Base-by-base conservation (phyloP, 768 basidiomycete species). In the Grammothele lineata region DNA sequence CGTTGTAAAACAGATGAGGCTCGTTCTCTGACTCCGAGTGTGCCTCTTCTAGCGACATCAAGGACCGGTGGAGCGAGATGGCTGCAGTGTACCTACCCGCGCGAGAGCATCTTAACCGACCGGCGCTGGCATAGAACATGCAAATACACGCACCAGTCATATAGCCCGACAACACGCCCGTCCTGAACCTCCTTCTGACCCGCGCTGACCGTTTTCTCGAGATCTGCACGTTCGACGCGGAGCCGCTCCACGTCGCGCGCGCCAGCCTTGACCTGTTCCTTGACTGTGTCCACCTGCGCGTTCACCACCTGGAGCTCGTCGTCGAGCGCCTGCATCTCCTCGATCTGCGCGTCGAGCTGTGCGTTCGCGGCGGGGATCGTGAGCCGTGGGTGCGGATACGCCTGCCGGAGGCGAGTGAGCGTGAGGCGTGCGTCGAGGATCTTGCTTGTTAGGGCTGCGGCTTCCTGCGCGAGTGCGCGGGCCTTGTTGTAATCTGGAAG, bases 401-500 rank as follows among this genome's bases (percentile, higher is more conserved):
- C 78, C 54, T 92, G 85, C 17, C 88, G 81, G 15, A 94, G 79
- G 1, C 92, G 80, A 6, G 85, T 83, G 30, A 94, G 73, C 1
- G 85, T 78, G 4, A 92, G 76, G 27, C 87, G 83, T 27, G 90
- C 81, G 59, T 93, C 90, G 49, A 90, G 76, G 56, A 94, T 91
- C 62, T 87, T 77, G 47, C 87, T 79, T 1, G 85, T 77, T 1
- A 91, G 75, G 2, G 71, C 52, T 18, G 80, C 68, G 1, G 84
- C 82, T 50, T 78, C 76, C 19, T 69, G 66, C 0, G 80, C 75
- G 7, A 76, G 63, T 2, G 70, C 63, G 35, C 76, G 78, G 0
- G 81, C 75, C 51, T 74, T 76, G 33, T 69, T 63, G 57, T 83
- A 86, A 49, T 87, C 87, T 88, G 22, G n/a, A n/a, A n/a, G 3